A percentile compares a stretch with the other conserved stretches of the same genome.
Evolutionary conservation across 768 basidiomycete genomes (phyloP).

Genomic region (Mycena venus): DNA sequence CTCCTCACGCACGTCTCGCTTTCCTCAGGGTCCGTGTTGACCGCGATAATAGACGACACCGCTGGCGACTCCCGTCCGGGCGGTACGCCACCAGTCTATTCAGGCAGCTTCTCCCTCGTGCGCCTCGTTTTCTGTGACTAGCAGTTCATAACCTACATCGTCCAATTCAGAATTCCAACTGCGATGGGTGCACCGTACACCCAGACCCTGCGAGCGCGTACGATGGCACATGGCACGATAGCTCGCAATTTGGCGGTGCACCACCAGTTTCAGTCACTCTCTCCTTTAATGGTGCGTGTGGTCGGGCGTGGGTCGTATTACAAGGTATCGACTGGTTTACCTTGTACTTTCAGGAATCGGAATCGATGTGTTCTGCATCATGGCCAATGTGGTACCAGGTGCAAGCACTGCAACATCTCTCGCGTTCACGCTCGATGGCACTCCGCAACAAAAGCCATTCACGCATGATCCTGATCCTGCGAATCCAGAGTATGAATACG

Average conservation of each 20-base stretch:
- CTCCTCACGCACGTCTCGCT: background rate
- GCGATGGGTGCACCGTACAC: slow-evolving; percentile 4
- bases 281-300: slow-evolving; percentile 24
- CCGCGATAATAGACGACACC: slow-evolving; percentile 22
- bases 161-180: slow-evolving; percentile 23
- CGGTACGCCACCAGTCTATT: slow-evolving; percentile 2
- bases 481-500: slow-evolving; percentile 9
- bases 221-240: slow-evolving; percentile 28
- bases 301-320: background rate
- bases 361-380: slow-evolving; percentile 20
- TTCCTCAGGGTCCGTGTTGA: background rate
- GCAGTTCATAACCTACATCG: background rate
- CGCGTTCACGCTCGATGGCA: slow-evolving; percentile 15
- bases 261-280: slow-evolving; percentile 13
- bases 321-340: background rate
- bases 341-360: background rate
- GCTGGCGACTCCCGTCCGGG: slow-evolving; percentile 20
- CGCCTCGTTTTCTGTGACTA: background rate
- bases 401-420: slow-evolving; percentile 5
- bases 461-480: slow-evolving; percentile 8
- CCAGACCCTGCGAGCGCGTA: background rate
- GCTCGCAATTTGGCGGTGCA: slow-evolving; percentile 9
- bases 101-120: slow-evolving; percentile 9
- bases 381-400: background rate
- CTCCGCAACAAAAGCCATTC: background rate